Evolutionary conservation across 495 filamentous ascomycete genomes (phyloP).

Genomic region (Staphylotrichum tortipilum): DNA sequence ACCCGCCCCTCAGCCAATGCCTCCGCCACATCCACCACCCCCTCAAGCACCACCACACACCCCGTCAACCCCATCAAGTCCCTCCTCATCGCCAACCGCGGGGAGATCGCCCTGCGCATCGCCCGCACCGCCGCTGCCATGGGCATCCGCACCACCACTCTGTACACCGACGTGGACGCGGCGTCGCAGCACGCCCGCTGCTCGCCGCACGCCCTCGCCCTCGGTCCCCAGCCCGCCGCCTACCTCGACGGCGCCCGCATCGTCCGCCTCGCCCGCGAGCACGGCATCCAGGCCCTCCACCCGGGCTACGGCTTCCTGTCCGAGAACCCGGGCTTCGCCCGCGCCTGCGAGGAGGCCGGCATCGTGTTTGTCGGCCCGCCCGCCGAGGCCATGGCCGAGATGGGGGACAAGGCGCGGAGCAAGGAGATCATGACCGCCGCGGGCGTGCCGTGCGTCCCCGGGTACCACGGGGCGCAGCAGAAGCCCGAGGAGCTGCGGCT

Average conservation of each 20-base stretch:
- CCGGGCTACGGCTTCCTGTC: slow-evolving; percentile 96
- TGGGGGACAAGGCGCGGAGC: slow-evolving; percentile 86
- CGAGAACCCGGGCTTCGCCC: slow-evolving; percentile 88
- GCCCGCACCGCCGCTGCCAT: slow-evolving; percentile 74
- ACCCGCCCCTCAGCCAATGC: no score
- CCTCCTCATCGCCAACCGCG: slow-evolving; percentile 90
- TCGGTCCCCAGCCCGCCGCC: slow-evolving; percentile 65
- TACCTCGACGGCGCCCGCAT: slow-evolving; percentile 93
- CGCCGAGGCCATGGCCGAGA: slow-evolving; percentile 85
- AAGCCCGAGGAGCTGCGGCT: slow-evolving; percentile 58
- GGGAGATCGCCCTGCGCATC: slow-evolving; percentile 93
- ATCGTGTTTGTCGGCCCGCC: slow-evolving; percentile 93
- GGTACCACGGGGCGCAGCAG: slow-evolving; percentile 88
- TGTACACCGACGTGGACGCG: slow-evolving; percentile 91
- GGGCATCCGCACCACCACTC: slow-evolving; percentile 87
- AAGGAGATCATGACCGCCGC: slow-evolving; percentile 95
- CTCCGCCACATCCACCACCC: slow-evolving; percentile 22
- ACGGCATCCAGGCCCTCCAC: slow-evolving; percentile 84
- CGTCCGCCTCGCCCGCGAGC: slow-evolving; percentile 72
- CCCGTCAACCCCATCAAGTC: slow-evolving; percentile 57
- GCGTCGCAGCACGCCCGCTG: slow-evolving; percentile 79
- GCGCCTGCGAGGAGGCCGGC: slow-evolving; percentile 80
- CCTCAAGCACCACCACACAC: slow-evolving; percentile 21
- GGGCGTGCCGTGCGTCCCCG: slow-evolving; percentile 90
- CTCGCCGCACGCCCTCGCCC: slow-evolving; percentile 70